A percentile compares a stretch with the other conserved stretches of the same genome.
These are phyloP conservation scores for Ceratobasidium theobromae DNA, from an alignment of 1,284 basidiomycete genomes.

Conservation along the genomic window DNA sequence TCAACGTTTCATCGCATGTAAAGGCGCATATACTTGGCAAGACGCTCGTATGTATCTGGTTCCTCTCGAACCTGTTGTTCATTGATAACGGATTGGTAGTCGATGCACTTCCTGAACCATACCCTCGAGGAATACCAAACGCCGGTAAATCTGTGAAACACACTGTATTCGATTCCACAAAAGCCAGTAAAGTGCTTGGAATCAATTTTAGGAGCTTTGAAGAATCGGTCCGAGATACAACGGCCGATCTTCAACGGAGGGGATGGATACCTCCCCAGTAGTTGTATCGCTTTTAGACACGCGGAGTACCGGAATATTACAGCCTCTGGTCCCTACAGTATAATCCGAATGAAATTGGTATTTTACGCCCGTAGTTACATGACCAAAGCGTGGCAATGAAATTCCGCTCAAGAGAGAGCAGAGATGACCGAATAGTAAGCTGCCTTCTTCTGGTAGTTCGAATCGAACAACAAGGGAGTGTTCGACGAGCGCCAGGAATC, in stretches of 20 bases:
- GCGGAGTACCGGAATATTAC: too few species aligned
- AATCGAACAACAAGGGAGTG: slow-evolving; percentile 31
- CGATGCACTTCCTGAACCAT: too few species aligned
- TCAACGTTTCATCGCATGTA: slow-evolving; percentile 57
- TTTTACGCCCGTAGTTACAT: background rate
- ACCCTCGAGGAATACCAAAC: slow-evolving; percentile 41
- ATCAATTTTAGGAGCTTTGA: slow-evolving; percentile 51
- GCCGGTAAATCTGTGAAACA: slow-evolving; percentile 45
- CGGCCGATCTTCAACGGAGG: slow-evolving; percentile 47
- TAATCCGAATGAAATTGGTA: too few species aligned
- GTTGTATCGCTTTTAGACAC: too few species aligned
- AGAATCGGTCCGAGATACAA: slow-evolving; percentile 48
- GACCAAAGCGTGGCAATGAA: background rate
- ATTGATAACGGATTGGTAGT: background rate
- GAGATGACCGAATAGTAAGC: slow-evolving; percentile 31
- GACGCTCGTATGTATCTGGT: slow-evolving; percentile 8
- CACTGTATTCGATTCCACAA: slow-evolving; percentile 44
- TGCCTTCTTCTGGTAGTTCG: slow-evolving; percentile 31
- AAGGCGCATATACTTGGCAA: slow-evolving; percentile 40
- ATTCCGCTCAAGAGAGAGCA: slow-evolving; percentile 6
- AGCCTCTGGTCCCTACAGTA: too few species aligned
- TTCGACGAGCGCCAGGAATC: slow-evolving; percentile 13
- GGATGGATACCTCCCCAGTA: too few species aligned
- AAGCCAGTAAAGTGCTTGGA: slow-evolving; percentile 50
- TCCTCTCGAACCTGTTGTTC: background rate